Evolutionary conservation across 345 rosid genomes (phyloP).

Genomic region (Populus pruinosa): DNA sequence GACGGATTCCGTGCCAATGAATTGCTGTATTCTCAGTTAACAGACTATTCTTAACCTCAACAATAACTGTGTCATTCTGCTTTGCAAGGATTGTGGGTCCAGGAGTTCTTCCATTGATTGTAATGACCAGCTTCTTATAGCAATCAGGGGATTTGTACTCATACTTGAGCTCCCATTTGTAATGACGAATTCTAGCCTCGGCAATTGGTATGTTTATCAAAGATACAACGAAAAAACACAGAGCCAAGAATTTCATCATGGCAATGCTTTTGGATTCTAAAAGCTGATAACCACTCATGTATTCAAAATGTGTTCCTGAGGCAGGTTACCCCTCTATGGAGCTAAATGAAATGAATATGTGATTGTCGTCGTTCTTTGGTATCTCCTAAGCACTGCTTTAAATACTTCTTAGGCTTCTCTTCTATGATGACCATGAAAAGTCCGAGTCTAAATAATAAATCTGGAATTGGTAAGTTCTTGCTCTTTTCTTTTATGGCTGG

Average conservation of each 20-base stretch:
- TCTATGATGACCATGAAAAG: not conserved
- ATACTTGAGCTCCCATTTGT: slow-evolving; percentile 66
- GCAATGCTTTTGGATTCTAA: not conserved
- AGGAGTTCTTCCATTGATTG: slow-evolving; percentile 58
- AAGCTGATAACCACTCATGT: not conserved
- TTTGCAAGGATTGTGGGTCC: slow-evolving; percentile 63
- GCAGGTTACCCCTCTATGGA: not conserved
- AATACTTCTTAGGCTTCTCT: not conserved
- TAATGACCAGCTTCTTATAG: slow-evolving; percentile 53
- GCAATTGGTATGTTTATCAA: slow-evolving; percentile 8
- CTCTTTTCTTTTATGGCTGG: not conserved
- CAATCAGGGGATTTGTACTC: slow-evolving; percentile 66
- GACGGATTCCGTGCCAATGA: slow-evolving; percentile 86
- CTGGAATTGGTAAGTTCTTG: not conserved
- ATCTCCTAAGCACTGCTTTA: not conserved
- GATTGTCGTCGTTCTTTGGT: not conserved
- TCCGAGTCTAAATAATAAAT: not conserved
- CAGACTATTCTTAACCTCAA: slow-evolving; percentile 62
- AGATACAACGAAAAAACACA: not conserved
- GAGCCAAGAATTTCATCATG: not conserved
- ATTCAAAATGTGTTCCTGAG: not conserved
- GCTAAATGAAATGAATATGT: not conserved
- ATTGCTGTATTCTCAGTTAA: slow-evolving; percentile 56
- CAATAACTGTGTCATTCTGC: slow-evolving; percentile 63
- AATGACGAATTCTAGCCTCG: slow-evolving; percentile 39